Evolutionary conservation across 257 asterid genomes (phyloP).

Genomic region (Mitragyna speciosa): DNA sequence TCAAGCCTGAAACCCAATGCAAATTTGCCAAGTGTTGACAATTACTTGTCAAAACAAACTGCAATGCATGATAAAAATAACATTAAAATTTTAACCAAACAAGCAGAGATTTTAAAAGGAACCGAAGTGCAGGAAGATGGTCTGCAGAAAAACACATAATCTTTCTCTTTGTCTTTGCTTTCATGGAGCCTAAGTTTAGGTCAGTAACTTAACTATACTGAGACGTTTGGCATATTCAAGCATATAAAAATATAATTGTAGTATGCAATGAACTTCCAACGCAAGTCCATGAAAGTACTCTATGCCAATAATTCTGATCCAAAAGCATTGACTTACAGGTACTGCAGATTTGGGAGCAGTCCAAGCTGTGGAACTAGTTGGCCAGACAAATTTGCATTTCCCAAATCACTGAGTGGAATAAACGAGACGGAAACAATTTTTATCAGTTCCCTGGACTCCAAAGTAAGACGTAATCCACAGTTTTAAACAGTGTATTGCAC

Average conservation of each 20-base stretch:
- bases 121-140: background rate
- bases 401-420: constrained; percentile 73
- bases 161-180: too few relatives aligned
- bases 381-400: constrained; percentile 93
- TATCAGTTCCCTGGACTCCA: background rate
- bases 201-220: background rate
- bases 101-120: background rate
- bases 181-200: background rate
- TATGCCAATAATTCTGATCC: background rate
- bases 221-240: background rate
- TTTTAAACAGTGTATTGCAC: constrained; percentile 5
- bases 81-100: background rate
- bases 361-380: constrained; percentile 90
- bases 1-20: background rate
- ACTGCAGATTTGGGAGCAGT: constrained; percentile 65
- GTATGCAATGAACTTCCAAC: background rate
- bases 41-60: background rate
- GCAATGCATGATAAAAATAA: background rate
- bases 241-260: background rate
- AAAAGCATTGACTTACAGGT: constrained; percentile 64
- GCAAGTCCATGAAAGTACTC: background rate
- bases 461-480: background rate
- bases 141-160: background rate
- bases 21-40: background rate
- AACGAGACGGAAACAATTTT: constrained; percentile 13